phyloP scores from a whole-genome alignment of 306 rosid species.

The Quercus parvula region DNA sequence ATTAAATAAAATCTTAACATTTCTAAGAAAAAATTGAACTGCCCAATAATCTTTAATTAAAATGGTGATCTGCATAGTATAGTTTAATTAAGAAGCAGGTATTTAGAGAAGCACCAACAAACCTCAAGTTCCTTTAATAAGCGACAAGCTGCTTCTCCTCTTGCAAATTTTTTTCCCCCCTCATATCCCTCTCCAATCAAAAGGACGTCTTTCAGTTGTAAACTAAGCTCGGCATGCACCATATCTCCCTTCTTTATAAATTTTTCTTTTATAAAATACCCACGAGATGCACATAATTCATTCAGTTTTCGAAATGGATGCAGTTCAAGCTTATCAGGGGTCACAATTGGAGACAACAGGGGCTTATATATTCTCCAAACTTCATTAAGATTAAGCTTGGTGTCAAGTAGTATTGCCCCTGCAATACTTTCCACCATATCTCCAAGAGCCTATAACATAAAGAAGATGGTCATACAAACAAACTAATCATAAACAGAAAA shows the following conservation, averaged over 20 bases:
- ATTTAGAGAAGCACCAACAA: conserved; percentile 24
- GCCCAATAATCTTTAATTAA: not conserved
- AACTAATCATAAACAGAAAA: conserved; percentile 15
- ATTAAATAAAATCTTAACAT: too few relatives aligned
- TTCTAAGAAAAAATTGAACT: not conserved
- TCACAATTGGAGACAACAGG: conserved; percentile 81
- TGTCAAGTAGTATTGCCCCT: conserved; percentile 85
- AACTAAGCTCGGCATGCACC: conserved; percentile 51
- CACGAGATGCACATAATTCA: conserved; percentile 68
- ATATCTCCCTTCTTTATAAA: conserved; percentile 45
- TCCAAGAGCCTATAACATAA: conserved; percentile 69
- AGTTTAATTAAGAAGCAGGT: not conserved
- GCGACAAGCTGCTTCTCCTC: conserved; percentile 77
- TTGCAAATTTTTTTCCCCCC: conserved; percentile 51
- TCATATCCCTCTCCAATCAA: conserved; percentile 57
- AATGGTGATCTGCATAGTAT: not conserved
- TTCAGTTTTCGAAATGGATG: conserved; percentile 67
- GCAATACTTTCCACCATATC: conserved; percentile 95
- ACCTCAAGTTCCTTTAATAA: conserved; percentile 81
- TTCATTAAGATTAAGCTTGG: conserved; percentile 63
- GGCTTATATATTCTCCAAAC: conserved; percentile 86
- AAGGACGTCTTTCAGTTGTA: conserved; percentile 58
- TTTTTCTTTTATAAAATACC: conserved; percentile 63
- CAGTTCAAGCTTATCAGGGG: conserved; percentile 92
- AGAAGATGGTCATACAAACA: not conserved